Evolutionary conservation across 1,284 basidiomycete species (phyloP), one percentile per base, ranked within the genome.

Genomic region (Boletus smithii): DNA sequence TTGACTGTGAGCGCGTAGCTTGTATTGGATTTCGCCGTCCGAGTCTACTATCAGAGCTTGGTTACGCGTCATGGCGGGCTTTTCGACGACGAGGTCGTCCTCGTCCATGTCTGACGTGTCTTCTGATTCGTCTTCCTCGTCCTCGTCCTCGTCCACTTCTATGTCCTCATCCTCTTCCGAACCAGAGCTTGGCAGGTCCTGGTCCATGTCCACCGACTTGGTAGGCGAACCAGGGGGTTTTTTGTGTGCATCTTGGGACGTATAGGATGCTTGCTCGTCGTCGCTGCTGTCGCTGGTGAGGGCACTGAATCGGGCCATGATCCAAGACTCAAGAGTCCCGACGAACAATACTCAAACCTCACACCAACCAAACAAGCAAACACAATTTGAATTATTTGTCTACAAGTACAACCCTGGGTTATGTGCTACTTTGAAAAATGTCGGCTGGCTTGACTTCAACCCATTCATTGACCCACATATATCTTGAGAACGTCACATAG

Each of bases 391-490:
- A 13, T 17, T 24, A 14, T 32, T 37, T 18, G 17, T 22, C 10
- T 24, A 14, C 36, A n/a, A n/a, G n/a, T n/a, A n/a, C n/a, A n/a
- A n/a, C n/a, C n/a, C n/a, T n/a, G 23, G 7, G 7, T 36, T 31
- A 44, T 23, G 20, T 14, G 2, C 11, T 39, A 46, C 41, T 36
- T 26, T 34, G 27, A 34, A 48, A 18, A 14, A 46, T 13, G 22
- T 46, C 42, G 24, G 30, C 17, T 9, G 50, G 20, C 29, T 35
- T 13, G 32, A 65, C 14, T 35, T 81, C 74, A 8, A 76, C 70
- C 75, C 91, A 85, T 54, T 90, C 82, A 55, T 95, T 94, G 37
- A 90, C 81, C 92, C 92, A 97, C 86, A 97, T 88, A 61, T 95
- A 93, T 52, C 87, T 75, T 26, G 91, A 94, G 59, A 87, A 87